Base-by-base conservation (phyloP, 345 rosid species). In the Rhodamnia argentea region DNA sequence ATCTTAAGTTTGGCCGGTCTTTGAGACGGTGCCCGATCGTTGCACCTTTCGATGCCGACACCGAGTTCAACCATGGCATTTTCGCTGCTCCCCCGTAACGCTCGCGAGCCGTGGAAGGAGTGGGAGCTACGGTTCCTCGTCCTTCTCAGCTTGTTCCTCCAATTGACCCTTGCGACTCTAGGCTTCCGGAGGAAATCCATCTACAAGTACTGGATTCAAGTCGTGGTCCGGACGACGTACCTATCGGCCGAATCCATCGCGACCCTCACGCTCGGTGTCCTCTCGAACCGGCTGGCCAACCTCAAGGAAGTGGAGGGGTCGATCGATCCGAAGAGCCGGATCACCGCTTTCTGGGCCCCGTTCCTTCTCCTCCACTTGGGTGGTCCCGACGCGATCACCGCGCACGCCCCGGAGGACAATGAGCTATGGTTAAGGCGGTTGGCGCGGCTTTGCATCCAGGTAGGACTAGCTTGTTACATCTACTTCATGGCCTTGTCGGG, bases 321-420 rank as follows among this genome's bases (percentile, higher is more conserved):
- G 29, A 20, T 88, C 12, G 62, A 78, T 37, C 62, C 84, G 1
- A 24, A 60, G 20, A 70, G 40, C 29, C 55, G 70, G 62, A 87
- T 90, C 23, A 22, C 64, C 18, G 58, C 89, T 20, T 82, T 90
- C 24, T 92, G 90, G 89, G 86, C 91, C 2, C 91, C 91, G 1
- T 88, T 89, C 60, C 89, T 92, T 29, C 83, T 90, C 13, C 56
- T 89, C 82, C 91, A 90, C 60, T 78, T 88, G 0, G 91, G 91
- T 18, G 89, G 92, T 13, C 90, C 90, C 6, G 84, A 84, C 32
- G 84, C 59, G 9, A 87, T 90, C 27, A 89, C 89, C 3, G 87
- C 90, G 1, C 88, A 86, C n/a, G 32, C 90, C 14, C 5, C 86
- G 50, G 90, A 87, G 59, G 92, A 89, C 86, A 89, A 92, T 32